phyloP scores from a whole-genome alignment of 352 stramenopile genomes.

The Globisporangium alternatum region DNA sequence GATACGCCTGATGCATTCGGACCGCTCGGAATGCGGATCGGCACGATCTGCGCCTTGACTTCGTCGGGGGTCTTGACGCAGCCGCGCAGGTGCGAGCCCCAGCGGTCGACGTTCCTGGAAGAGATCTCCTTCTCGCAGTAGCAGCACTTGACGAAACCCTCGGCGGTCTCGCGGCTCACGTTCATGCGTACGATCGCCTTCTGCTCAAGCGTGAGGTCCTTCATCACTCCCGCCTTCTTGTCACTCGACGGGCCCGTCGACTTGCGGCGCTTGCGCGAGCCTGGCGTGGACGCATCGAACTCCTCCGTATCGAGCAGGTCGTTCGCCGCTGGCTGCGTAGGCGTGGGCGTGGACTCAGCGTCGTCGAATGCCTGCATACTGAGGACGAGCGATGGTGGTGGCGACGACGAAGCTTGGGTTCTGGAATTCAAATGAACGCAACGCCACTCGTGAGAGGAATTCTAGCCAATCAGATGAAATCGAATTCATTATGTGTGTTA shows the following conservation, averaged over 20 bases:
- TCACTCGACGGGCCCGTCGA: background rate
- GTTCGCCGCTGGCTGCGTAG: slow-evolving; percentile 2
- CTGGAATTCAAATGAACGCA: too few species aligned
- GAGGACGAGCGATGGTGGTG: too few species aligned
- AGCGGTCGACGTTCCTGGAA: slow-evolving; percentile 81
- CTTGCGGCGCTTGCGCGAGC: slow-evolving; percentile 13
- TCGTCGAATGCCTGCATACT: slow-evolving; percentile 42
- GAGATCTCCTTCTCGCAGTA: slow-evolving; percentile 87
- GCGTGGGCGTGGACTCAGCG: slow-evolving; percentile 13
- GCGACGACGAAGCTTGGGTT: too few species aligned
- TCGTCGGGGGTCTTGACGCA: slow-evolving; percentile 77
- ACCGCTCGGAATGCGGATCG: slow-evolving; percentile 23
- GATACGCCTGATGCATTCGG: background rate
- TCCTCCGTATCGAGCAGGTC: background rate
- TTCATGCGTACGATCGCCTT: slow-evolving; percentile 78
- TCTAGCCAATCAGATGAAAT: slow-evolving; percentile 18
- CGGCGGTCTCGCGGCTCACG: slow-evolving; percentile 54
- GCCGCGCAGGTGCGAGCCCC: slow-evolving; percentile 74
- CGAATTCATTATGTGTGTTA: background rate
- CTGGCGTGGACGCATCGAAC: background rate
- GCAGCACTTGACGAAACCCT: slow-evolving; percentile 70
- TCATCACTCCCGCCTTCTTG: slow-evolving; percentile 29
- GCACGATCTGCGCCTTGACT: slow-evolving; percentile 76
- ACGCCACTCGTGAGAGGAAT: background rate
- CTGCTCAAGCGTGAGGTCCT: slow-evolving; percentile 67